A percentile compares a stretch with the other conserved stretches of the same genome.
Conservation (phyloP, 2,329 filamentous ascomycete genomes). For the Cordyceps pruinosa region DNA sequence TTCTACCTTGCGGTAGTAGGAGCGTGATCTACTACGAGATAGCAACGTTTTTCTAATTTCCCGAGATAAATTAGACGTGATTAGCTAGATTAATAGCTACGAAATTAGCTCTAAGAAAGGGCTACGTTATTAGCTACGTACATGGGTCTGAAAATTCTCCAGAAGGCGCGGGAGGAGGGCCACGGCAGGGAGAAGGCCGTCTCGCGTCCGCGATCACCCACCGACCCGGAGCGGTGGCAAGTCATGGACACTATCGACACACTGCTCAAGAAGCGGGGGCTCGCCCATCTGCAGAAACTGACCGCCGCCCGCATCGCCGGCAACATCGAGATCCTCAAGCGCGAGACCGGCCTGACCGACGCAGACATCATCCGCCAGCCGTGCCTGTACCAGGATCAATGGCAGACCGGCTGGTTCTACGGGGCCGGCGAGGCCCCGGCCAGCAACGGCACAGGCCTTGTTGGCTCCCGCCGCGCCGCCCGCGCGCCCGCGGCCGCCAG, state of each 20-base stretch:
- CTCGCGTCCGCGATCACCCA: slow-evolving; percentile 10
- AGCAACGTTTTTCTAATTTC: no score
- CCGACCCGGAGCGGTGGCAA: neutral
- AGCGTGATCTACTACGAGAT: no score
- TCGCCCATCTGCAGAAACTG: neutral
- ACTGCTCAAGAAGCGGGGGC: neutral
- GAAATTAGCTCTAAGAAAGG: no score
- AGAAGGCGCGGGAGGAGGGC: slow-evolving; percentile 14
- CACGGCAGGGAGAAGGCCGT: slow-evolving; percentile 16
- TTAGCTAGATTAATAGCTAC: no score
- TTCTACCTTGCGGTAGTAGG: no score
- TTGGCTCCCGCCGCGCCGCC: neutral
- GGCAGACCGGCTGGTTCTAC: no score
- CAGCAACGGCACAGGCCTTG: neutral
- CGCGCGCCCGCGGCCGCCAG: no score
- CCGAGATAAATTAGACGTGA: no score
- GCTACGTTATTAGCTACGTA: no score
- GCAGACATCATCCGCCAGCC: neutral
- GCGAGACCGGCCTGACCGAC: neutral
- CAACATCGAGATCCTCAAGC: neutral
- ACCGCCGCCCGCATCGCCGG: neutral
- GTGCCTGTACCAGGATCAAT: neutral
- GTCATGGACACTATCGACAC: slow-evolving; percentile 16
- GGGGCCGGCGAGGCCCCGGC: no score
- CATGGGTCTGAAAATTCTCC: slow-evolving; percentile 16